Base-by-base conservation (phyloP, 1,284 basidiomycete species). In the Austroboletus niveus region DNA sequence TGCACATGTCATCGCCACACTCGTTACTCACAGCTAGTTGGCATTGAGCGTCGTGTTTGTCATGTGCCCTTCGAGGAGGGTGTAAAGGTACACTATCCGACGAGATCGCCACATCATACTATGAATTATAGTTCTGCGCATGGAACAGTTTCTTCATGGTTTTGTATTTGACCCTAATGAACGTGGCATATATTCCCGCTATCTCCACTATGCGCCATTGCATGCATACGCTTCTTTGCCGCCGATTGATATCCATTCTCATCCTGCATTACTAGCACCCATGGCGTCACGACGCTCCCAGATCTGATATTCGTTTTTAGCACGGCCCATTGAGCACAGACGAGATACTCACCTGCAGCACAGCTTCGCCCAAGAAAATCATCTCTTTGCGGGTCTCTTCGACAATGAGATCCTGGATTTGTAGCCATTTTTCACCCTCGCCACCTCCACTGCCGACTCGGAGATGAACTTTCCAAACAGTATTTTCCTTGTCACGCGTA, bases 281-380 rank as follows among this genome's bases (percentile, higher is more conserved):
- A 47, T 55, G 44, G 54, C 43, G 48, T 64, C 64, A 59, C 80
- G 71, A 59, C 83, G 78, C 69, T 89, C 86, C 86, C 86, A 89
- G 55, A 89, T 85, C 87, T 89, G 61, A 32, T 49, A 48, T 22
- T 50, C 12, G 45, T 53, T 60, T 50, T 52, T 47, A 62, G 41
- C 42, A 42, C n/a, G 48, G 49, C 53, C 27, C 42, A n/a, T 42
- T 30, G 17, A 9, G 17, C 42, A 47, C 5, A 51, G 10, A 42
- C 14, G 42, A 47, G 60, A 42, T 36, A 14, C 55, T 64, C 48
- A 93, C 94, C 81, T 98, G 97, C 44, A 99, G 75, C 45, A 97
- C 90, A 27, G 91, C 94, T 71, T 99, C 97, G 29, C 95, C 96
- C 35, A 99, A 77, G 69, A 98, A 96, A 56, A 99, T 95, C 92